Evolutionary conservation across 1,284 basidiomycete genomes (phyloP).

Genomic region (Neotropicomus parvogracilis): DNA sequence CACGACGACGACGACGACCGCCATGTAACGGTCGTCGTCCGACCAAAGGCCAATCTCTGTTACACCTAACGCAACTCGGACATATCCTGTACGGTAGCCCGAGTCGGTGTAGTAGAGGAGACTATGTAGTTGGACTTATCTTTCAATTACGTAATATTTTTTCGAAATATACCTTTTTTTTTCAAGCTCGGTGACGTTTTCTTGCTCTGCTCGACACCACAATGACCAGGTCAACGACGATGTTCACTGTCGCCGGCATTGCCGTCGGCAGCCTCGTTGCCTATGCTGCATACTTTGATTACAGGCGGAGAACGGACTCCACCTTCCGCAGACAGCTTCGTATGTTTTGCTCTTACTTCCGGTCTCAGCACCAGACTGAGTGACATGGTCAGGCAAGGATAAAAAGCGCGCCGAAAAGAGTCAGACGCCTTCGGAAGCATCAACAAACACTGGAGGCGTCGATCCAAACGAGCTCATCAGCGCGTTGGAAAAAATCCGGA

Average conservation of each 20-base stretch:
- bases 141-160: slow-evolving; percentile 27
- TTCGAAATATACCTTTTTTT: slow-evolving; percentile 12
- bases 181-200: slow-evolving; percentile 1
- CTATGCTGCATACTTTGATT: slow-evolving; percentile 93
- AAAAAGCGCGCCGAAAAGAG: slow-evolving; percentile 86
- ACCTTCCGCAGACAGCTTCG: slow-evolving; percentile 88
- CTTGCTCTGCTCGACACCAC: slow-evolving; percentile 14
- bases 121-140: too few relatives aligned
- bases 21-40: too few relatives aligned
- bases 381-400: slow-evolving; percentile 65
- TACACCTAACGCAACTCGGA: too few relatives aligned
- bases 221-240: slow-evolving; percentile 44
- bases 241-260: slow-evolving; percentile 64
- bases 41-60: too few relatives aligned
- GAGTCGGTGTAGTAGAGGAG: too few relatives aligned
- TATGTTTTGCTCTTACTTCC: slow-evolving; percentile 46
- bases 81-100: too few relatives aligned
- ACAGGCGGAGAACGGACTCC: slow-evolving; percentile 85
- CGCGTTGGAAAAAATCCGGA: slow-evolving; percentile 60
- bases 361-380: slow-evolving; percentile 3
- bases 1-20: too few relatives aligned
- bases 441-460: slow-evolving; percentile 32
- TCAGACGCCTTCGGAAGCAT: slow-evolving; percentile 58
- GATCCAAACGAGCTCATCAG: slow-evolving; percentile 53
- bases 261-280: slow-evolving; percentile 65